Conservation (phyloP, 495 filamentous ascomycete species). For the Tuber microsphaerosporum region DNA sequence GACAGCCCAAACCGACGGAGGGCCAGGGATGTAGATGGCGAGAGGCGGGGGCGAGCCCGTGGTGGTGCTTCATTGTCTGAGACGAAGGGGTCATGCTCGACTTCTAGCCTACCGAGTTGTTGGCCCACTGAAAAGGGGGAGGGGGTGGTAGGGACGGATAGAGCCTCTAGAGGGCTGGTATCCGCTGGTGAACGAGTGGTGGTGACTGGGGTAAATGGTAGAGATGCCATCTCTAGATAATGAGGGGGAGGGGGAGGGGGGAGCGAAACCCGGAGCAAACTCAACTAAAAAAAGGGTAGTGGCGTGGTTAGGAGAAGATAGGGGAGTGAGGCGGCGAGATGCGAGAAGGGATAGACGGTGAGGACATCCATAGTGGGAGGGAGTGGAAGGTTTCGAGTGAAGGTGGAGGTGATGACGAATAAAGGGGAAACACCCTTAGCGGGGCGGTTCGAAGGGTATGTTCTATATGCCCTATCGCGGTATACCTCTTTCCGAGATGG, state of each 20-base stretch:
- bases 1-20: background rate
- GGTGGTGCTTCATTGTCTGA: conserved; percentile 4
- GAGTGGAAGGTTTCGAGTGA: background rate
- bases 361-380: background rate
- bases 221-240: background rate
- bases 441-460: background rate
- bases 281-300: background rate
- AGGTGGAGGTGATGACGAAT: background rate
- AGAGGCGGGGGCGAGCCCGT: background rate
- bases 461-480: background rate
- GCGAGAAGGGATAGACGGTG: background rate
- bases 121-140: background rate
- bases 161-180: background rate
- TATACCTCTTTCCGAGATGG: background rate
- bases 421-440: background rate
- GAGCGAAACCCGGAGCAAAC: background rate
- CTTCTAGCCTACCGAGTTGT: background rate
- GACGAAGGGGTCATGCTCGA: background rate
- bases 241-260: background rate
- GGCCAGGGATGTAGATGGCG: background rate
- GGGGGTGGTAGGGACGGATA: background rate
- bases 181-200: background rate
- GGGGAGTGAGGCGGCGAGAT: background rate
- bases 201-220: background rate
- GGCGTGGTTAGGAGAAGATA: background rate